Percentiles rank a stretch among this genome's conserved stretches.
These are phyloP conservation scores for Coniella lustricola DNA, from an alignment of 2,329 filamentous ascomycete species.

Conservation along the genomic window DNA sequence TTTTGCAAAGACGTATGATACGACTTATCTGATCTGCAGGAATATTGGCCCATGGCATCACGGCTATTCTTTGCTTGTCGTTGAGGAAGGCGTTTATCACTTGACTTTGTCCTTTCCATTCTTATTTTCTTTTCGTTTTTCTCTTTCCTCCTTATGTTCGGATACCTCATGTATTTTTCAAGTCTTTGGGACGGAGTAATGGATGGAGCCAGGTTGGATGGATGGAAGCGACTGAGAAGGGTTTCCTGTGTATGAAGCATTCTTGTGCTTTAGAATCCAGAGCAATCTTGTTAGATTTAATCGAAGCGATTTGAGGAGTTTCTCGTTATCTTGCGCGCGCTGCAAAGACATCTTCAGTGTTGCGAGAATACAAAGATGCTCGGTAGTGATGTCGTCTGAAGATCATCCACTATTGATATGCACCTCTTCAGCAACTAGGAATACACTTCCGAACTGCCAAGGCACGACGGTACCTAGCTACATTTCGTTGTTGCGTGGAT, in stretches of 20 bases:
- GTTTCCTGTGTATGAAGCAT: not conserved
- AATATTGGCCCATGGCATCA: not conserved
- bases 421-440: too few species aligned
- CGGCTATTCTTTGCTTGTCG: too few species aligned
- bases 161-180: not conserved
- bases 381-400: too few species aligned
- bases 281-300: constrained; percentile 14
- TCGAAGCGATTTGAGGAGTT: constrained; percentile 10
- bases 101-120: not conserved
- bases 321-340: not conserved
- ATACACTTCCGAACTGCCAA: too few species aligned
- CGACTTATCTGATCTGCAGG: not conserved
- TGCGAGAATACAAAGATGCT: not conserved
- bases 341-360: not conserved
- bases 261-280: constrained; percentile 9
- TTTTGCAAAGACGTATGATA: not conserved
- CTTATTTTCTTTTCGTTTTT: not conserved
- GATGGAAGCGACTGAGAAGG: not conserved
- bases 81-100: not conserved
- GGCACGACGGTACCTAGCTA: too few species aligned
- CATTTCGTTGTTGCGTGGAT: too few species aligned
- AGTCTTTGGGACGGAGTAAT: constrained; percentile 7
- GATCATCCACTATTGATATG: too few species aligned
- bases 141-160: not conserved
- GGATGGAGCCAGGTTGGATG: not conserved